Percentiles rank a stretch among this genome's conserved stretches.
Evolutionary conservation across 2,329 filamentous ascomycete genomes (phyloP).

Genomic region (Helotiales sp.): DNA sequence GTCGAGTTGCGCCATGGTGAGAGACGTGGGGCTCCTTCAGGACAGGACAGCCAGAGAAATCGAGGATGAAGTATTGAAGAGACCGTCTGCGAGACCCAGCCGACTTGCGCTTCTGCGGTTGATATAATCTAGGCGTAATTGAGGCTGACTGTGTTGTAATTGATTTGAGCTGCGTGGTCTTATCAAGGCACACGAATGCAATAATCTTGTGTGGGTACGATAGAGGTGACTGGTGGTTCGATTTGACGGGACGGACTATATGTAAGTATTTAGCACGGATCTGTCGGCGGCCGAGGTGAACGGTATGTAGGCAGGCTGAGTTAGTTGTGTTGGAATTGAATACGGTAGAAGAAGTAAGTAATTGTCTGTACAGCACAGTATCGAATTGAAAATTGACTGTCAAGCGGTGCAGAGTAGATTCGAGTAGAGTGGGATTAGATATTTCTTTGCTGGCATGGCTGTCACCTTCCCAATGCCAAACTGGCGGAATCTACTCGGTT

Average conservation of each 20-base stretch:
- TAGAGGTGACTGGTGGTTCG: neutral
- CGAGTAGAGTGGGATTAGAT: constrained; percentile 2
- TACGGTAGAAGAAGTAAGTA: neutral
- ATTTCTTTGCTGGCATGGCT: neutral
- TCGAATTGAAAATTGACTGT: neutral
- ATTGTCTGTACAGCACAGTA: neutral
- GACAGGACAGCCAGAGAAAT: neutral
- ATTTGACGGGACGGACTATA: neutral
- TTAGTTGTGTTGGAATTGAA: neutral
- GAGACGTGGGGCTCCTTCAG: neutral
- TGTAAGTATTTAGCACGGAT: neutral
- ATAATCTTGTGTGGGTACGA: constrained; percentile 8
- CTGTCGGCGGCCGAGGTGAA: neutral
- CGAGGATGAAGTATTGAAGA: neutral
- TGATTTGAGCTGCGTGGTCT: constrained; percentile 12
- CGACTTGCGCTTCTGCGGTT: neutral
- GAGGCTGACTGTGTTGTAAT: constrained; percentile 10
- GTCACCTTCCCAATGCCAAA: neutral
- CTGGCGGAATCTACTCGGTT: neutral
- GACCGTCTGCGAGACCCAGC: neutral
- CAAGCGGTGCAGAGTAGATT: too few relatives aligned
- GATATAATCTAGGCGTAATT: neutral
- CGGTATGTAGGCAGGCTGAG: neutral
- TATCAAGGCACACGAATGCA: constrained; percentile 3
- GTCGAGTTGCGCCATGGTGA: constrained; percentile 89